phyloP scores from a whole-genome alignment of 352 stramenopile genomes.

The Phytophthora uliginosa region DNA sequence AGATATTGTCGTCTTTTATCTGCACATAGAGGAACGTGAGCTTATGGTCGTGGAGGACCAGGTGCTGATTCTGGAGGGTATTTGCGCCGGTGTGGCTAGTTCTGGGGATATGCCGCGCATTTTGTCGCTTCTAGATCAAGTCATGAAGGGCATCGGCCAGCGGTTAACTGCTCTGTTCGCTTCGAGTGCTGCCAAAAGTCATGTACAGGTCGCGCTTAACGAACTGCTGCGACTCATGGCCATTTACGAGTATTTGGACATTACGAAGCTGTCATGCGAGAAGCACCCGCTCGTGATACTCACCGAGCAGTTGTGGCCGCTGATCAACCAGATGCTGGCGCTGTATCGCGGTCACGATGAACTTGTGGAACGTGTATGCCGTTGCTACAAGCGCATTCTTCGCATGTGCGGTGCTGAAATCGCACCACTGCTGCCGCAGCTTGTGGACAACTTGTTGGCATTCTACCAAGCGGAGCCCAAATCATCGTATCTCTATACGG shows the following conservation, averaged over 20 bases:
- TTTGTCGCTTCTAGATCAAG: conserved; percentile 66
- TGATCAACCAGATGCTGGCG: conserved; percentile 84
- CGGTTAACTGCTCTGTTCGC: conserved; percentile 60
- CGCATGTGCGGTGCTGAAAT: conserved; percentile 72
- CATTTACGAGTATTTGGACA: conserved; percentile 83
- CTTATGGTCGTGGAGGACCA: conserved; percentile 84
- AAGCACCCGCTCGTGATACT: conserved; percentile 71
- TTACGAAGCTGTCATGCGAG: conserved; percentile 37
- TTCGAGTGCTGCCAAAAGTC: conserved; percentile 38
- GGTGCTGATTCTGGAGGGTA: conserved; percentile 86
- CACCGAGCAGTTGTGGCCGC: conserved; percentile 82
- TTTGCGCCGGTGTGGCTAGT: conserved; percentile 69
- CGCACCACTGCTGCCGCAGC: conserved; percentile 71
- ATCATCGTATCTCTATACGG: conserved; percentile 87
- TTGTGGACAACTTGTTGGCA: conserved; percentile 81
- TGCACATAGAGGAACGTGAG: conserved; percentile 77
- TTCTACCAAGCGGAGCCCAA: conserved; percentile 87
- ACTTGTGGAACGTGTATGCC: conserved; percentile 86
- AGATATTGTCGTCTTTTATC: conserved; percentile 82
- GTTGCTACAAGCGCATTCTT: conserved; percentile 91
- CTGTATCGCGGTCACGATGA: conserved; percentile 82
- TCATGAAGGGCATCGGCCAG: conserved; percentile 73
- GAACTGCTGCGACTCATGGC: conserved; percentile 87
- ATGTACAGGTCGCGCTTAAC: conserved; percentile 58
- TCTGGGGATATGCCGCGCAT: conserved; percentile 56